Base-by-base conservation (phyloP, 306 rosid genomes). In the Cicer judaicum region DNA sequence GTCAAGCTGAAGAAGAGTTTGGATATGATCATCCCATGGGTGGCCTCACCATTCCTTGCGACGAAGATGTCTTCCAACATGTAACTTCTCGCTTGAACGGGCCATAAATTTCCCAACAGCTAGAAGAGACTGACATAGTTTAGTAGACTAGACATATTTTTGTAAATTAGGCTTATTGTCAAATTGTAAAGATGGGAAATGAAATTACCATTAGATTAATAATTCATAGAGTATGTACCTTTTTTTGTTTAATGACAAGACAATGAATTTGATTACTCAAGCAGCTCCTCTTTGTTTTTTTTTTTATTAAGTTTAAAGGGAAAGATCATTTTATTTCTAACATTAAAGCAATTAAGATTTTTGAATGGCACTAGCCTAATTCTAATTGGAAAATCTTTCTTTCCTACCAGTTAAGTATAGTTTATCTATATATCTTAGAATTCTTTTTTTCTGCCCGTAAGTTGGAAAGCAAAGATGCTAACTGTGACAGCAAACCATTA, bases 21-120 rank as follows among this genome's bases (percentile, higher is more conserved):
- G 72, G 72, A 46, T 67, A 67, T 5, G 42, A 46, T 46, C 72
- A 66, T 46, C 72, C 72, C 0, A 66, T 66, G 72, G 72, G 56
- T 0, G 71, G 71, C 4, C 54, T 46, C 42, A 21, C 72, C 4
- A 67, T 67, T 67, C 57, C 72, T 1, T 67, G 72, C 56, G 7
- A 4, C 1, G 72, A 67, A 21, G 56, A 67, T 46, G 57, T 57
- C 5, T 55, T 73, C 21, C 59, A 59, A n/a, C 13, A 24, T 14
- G 13, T 7, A 21, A 34, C 70, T 14, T 61, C 49, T 47, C 0
- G 9, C 61, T 47, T 47, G 19, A 61, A 44, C 6, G 59, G 14
- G 1, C 7, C 8, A 8, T 49, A 9, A 68, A n/a, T 68, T n/a
- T 68, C 42, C 9, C 5, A 13, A 8, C 34, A 29, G n/a, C n/a